A percentile compares a stretch with the other conserved stretches of the same genome.
Conservation (phyloP, 2,329 filamentous ascomycete species). For the Helotiales sp. region DNA sequence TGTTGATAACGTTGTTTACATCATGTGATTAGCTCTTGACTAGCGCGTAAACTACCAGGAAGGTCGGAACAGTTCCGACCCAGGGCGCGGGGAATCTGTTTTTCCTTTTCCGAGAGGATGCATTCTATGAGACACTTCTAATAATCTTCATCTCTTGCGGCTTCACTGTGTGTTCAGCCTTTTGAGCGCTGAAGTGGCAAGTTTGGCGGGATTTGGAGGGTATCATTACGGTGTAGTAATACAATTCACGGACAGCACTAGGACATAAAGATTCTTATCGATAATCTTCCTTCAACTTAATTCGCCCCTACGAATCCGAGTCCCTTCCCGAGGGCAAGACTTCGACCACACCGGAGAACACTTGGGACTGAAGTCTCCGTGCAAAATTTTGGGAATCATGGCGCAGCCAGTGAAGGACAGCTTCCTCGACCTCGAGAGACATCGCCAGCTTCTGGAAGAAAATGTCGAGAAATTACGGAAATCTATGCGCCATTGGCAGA, state of each 20-base stretch:
- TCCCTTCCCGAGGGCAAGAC: neutral
- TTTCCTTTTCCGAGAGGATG: too few relatives aligned
- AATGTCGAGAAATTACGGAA: slow-evolving; percentile 73
- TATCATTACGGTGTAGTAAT: too few relatives aligned
- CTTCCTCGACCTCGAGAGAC: slow-evolving; percentile 70
- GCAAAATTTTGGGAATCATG: slow-evolving; percentile 20
- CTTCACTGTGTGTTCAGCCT: too few relatives aligned
- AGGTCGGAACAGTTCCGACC: too few relatives aligned
- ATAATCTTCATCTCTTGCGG: too few relatives aligned
- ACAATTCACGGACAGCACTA: too few relatives aligned
- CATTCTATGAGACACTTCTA: too few relatives aligned
- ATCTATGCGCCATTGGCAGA: slow-evolving; percentile 83
- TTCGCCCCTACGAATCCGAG: neutral
- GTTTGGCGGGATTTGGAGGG: too few relatives aligned
- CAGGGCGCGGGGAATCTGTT: too few relatives aligned
- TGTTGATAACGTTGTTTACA: neutral
- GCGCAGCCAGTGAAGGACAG: slow-evolving; percentile 33
- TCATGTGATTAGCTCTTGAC: neutral
- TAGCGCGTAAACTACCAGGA: neutral
- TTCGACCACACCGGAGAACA: neutral
- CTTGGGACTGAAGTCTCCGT: neutral
- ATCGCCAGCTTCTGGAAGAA: slow-evolving; percentile 72
- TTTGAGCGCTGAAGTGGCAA: too few relatives aligned
- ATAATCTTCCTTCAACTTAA: neutral
- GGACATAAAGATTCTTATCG: neutral